Evolutionary conservation across 148 eudicot species (phyloP).

Genomic region (Tetragonia tetragonoides): DNA sequence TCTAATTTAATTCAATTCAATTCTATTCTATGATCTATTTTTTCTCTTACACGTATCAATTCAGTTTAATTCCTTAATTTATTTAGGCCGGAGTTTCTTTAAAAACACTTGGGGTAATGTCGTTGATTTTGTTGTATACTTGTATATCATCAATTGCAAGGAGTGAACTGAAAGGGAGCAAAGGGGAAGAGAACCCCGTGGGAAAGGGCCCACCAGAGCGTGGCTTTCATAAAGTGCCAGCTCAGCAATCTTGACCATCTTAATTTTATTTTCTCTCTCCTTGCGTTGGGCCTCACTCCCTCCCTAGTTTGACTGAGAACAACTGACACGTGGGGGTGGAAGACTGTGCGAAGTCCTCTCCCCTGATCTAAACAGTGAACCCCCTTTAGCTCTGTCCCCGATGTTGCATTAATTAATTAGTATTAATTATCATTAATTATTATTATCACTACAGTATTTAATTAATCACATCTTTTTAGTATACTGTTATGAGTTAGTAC

Average conservation of each 20-base stretch:
- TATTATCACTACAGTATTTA: background rate
- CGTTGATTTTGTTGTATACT: background rate
- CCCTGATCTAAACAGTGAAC: background rate
- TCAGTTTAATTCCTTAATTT: too few species aligned
- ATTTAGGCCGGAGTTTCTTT: background rate
- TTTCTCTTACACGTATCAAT: background rate
- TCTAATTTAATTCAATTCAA: too few species aligned
- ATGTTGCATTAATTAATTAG: background rate
- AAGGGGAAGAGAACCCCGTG: background rate
- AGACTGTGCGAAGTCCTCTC: background rate
- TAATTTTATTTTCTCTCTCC: background rate
- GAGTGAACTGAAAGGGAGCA: background rate
- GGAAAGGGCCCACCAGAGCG: conserved; percentile 9
- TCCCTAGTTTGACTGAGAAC: background rate
- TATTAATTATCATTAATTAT: background rate
- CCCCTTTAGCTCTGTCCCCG: background rate
- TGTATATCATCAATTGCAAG: background rate
- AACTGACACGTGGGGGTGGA: conserved; percentile 7
- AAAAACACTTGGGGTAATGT: background rate
- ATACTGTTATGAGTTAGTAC: background rate
- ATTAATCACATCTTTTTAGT: background rate
- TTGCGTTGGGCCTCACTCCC: too few species aligned
- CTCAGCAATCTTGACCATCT: conserved; percentile 9
- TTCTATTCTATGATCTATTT: background rate
- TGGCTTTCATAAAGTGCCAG: conserved; percentile 10